Percentiles rank a stretch among this genome's conserved stretches.
Evolutionary conservation across 257 asterid genomes (phyloP).

Genomic region (Hygrophila difformis): DNA sequence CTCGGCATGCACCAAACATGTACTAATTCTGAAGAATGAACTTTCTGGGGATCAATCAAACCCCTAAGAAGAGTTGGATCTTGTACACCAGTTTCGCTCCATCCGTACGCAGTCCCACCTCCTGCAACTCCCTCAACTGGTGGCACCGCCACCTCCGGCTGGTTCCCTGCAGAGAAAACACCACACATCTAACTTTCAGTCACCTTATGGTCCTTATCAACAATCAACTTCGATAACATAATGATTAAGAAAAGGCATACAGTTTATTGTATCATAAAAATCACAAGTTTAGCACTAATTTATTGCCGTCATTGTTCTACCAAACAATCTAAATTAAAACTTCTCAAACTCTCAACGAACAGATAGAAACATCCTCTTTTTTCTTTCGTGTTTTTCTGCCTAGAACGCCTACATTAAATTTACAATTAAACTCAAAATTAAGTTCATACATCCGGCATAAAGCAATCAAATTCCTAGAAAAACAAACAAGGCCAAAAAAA

Average conservation of each 20-base stretch:
- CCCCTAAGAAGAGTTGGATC: conserved; percentile 53
- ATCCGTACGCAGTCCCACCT: conserved; percentile 96
- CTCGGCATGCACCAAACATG: conserved; percentile 97
- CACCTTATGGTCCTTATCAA: conserved; percentile 2
- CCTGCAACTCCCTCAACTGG: conserved; percentile 99
- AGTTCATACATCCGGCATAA: neutral
- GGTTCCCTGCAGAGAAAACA: conserved; percentile 41
- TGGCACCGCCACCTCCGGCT: conserved; percentile 49
- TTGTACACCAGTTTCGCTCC: conserved; percentile 55
- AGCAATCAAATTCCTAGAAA: conserved; percentile 9
- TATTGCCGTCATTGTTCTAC: neutral
- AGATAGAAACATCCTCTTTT: neutral
- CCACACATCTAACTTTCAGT: conserved; percentile 2
- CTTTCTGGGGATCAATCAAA: conserved; percentile 67
- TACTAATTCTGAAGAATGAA: conserved; percentile 68
- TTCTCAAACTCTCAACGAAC: conserved; percentile 14
- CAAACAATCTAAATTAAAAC: conserved; percentile 1
- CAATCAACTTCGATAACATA: neutral
- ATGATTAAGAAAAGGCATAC: neutral
- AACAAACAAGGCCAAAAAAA: conserved; percentile 2
- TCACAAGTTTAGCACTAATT: neutral
- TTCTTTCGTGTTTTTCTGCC: too few relatives aligned
- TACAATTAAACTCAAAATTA: neutral
- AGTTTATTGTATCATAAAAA: neutral
- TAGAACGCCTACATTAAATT: too few relatives aligned